Conservation (phyloP, 2,329 filamentous ascomycete species). For the Colletotrichum sp. region DNA sequence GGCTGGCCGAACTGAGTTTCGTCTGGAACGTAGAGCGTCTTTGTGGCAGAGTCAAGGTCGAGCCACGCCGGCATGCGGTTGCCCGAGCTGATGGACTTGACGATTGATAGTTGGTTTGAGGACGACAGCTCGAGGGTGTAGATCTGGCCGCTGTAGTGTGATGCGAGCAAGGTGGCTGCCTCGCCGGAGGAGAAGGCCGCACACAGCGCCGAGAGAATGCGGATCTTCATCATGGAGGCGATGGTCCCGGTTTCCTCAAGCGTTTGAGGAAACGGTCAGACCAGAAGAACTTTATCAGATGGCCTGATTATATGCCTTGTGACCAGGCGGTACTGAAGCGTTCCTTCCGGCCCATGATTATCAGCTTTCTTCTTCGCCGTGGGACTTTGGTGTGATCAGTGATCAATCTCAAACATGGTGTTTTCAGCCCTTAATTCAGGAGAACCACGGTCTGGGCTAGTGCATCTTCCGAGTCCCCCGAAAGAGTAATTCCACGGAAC, state of each 20-base stretch:
- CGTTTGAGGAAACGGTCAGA: background rate
- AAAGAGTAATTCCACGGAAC: background rate
- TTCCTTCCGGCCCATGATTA: background rate
- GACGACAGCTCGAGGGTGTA: slow-evolving; percentile 37
- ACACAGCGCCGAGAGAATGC: background rate
- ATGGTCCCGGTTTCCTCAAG: background rate
- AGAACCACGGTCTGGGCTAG: background rate
- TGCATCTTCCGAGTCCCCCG: background rate
- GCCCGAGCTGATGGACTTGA: slow-evolving; percentile 32
- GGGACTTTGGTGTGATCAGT: background rate
- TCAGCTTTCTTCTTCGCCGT: background rate
- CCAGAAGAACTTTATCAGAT: background rate
- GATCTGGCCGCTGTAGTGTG: slow-evolving; percentile 44
- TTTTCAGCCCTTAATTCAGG: background rate
- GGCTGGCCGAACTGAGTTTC: slow-evolving; percentile 40
- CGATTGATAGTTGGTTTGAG: slow-evolving; percentile 30
- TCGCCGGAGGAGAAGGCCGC: background rate
- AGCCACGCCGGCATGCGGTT: slow-evolving; percentile 43
- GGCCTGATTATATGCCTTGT: background rate
- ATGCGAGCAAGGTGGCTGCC: slow-evolving; percentile 34
- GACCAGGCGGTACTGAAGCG: background rate
- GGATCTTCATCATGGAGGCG: background rate
- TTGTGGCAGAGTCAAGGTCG: slow-evolving; percentile 32
- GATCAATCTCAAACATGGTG: background rate
- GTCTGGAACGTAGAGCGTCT: slow-evolving; percentile 40